These are phyloP conservation scores for Nematocida sp. DNA, from an alignment of 371 early-diverging fungal genomes.

Conservation along the genomic window DNA sequence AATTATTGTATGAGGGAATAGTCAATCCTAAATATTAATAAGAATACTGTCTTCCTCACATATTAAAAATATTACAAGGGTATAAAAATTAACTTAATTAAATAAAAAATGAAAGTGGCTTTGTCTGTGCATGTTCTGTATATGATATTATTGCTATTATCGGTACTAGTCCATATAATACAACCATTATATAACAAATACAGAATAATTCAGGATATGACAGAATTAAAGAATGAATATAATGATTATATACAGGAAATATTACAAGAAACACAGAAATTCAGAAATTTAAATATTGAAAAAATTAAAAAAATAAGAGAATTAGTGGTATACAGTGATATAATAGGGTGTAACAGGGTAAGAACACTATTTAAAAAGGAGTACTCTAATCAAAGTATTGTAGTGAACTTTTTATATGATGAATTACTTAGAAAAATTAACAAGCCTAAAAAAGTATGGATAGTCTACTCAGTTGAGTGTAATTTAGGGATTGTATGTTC, in stretches of 20 bases:
- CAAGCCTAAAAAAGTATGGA: not conserved
- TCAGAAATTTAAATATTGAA: not conserved
- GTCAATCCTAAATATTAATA: conserved; percentile 27
- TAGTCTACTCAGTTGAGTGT: conserved; percentile 36
- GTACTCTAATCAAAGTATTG: not conserved
- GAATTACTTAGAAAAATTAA: conserved; percentile 12
- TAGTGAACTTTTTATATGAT: not conserved
- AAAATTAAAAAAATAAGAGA: conserved; percentile 23
- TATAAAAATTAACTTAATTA: conserved; percentile 40
- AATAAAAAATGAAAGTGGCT: conserved; percentile 7
- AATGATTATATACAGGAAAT: not conserved
- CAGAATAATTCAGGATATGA: not conserved
- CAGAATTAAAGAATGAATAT: conserved; percentile 1
- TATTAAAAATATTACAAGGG: conserved; percentile 4
- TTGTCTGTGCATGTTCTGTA: not conserved
- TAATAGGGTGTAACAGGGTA: not conserved
- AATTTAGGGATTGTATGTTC: conserved; percentile 44
- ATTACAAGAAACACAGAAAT: not conserved
- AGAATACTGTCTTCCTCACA: conserved; percentile 47
- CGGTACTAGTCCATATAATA: not conserved
- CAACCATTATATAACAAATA: not conserved
- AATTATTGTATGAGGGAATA: conserved; percentile 33
- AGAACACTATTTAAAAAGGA: not conserved
- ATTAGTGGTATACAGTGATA: conserved; percentile 35
- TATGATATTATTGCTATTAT: not conserved